phyloP scores from a whole-genome alignment of 768 basidiomycete genomes.

The Xerocomellus intermedius region DNA sequence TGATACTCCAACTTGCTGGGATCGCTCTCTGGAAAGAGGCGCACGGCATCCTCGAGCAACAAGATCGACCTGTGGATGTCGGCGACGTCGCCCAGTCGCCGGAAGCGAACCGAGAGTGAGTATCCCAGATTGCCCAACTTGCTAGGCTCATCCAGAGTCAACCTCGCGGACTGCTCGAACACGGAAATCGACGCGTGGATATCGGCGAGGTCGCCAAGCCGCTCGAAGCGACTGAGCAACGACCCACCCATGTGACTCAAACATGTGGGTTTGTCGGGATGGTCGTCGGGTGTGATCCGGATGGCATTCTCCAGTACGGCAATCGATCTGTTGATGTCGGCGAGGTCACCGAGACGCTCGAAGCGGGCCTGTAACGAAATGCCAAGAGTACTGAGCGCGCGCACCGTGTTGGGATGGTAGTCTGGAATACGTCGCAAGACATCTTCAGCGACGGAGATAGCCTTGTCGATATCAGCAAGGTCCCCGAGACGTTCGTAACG shows the following conservation, averaged over 20 bases:
- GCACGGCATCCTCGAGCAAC: neutral
- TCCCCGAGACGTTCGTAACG: neutral
- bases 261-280: no score
- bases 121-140: neutral
- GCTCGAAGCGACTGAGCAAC: no score
- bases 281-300: neutral
- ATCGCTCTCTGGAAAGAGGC: neutral
- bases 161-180: neutral
- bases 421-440: neutral
- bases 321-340: neutral
- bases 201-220: no score
- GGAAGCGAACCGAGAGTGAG: neutral
- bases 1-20: neutral
- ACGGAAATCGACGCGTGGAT: no score
- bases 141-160: neutral
- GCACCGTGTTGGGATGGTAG: neutral
- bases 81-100: neutral
- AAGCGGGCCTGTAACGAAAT: neutral
- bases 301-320: neutral
- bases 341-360: neutral
- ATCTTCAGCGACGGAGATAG: constrained; percentile 12
- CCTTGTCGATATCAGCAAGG: constrained; percentile 15
- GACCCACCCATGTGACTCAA: no score
- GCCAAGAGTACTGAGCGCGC: neutral
- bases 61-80: neutral